Evolutionary conservation across 345 rosid species (phyloP).

Genomic region (Physaria fendleri): DNA sequence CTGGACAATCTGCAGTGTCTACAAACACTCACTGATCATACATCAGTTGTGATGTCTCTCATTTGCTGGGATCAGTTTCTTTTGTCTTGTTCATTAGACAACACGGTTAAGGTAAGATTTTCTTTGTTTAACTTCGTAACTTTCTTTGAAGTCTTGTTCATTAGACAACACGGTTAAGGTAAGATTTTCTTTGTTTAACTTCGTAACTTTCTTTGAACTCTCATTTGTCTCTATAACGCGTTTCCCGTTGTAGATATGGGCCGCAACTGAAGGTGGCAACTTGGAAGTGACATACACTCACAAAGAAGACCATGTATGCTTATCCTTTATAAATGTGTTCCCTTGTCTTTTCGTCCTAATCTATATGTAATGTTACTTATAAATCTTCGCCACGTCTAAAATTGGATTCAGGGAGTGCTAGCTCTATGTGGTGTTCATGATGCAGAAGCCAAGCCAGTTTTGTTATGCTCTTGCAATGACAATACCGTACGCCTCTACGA

Average conservation of each 20-base stretch:
- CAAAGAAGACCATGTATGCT: slow-evolving; percentile 74
- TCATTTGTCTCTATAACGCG: background rate
- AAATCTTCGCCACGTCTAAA: background rate
- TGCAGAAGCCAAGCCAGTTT: slow-evolving; percentile 72
- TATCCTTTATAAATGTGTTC: background rate
- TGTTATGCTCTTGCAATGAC: slow-evolving; percentile 80
- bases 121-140: background rate
- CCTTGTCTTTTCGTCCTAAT: background rate
- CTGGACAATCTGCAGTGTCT: slow-evolving; percentile 84
- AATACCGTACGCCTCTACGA: slow-evolving; percentile 61
- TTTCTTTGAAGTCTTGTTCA: background rate
- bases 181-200: background rate
- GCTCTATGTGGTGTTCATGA: slow-evolving; percentile 77
- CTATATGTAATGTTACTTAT: background rate
- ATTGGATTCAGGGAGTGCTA: slow-evolving; percentile 54
- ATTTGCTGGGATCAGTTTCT: slow-evolving; percentile 99
- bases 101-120: slow-evolving; percentile 68
- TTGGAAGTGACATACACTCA: slow-evolving; percentile 92
- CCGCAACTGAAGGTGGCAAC: slow-evolving; percentile 78
- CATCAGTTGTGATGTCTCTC: slow-evolving; percentile 86
- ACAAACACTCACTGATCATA: slow-evolving; percentile 72
- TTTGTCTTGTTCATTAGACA: slow-evolving; percentile 86
- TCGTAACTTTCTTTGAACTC: background rate
- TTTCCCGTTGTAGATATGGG: slow-evolving; percentile 65
- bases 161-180: slow-evolving; percentile 91